Evolutionary conservation across 2,329 filamentous ascomycete species (phyloP).

Genomic region (Fusarium mangiferae): DNA sequence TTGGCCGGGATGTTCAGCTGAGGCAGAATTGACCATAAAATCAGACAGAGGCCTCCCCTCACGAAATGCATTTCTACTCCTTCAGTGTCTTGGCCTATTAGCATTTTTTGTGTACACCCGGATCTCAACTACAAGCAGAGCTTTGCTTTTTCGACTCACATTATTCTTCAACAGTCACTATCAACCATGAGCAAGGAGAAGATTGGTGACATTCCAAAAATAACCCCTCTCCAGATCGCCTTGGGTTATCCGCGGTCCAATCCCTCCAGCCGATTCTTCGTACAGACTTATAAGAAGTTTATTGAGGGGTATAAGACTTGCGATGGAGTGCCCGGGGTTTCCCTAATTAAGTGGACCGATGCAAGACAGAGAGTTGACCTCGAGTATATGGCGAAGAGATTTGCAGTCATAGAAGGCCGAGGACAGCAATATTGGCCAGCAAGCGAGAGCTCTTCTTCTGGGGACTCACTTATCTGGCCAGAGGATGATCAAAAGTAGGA

Average conservation of each 20-base stretch:
- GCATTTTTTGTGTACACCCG: no score
- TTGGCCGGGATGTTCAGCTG: neutral
- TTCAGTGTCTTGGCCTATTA: neutral
- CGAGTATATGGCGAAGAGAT: neutral
- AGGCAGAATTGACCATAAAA: neutral
- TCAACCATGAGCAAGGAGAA: neutral
- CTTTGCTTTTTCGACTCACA: rapidly evolving
- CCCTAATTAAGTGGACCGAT: neutral
- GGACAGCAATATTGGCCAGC: slow-evolving; percentile 1
- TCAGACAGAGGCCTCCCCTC: neutral
- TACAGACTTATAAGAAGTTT: neutral
- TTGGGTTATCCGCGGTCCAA: neutral
- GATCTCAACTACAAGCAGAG: no score
- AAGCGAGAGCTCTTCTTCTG: neutral
- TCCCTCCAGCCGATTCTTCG: neutral
- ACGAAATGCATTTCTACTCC: neutral
- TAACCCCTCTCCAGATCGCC: neutral
- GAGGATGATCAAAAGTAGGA: neutral
- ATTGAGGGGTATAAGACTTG: neutral
- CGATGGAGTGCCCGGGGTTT: neutral
- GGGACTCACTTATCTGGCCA: neutral
- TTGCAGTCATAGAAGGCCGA: neutral
- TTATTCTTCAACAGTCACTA: neutral
- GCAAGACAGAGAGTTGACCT: neutral
- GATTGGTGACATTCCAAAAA: neutral